Evolutionary conservation across 306 rosid genomes (phyloP).

Genomic region (Vachellia pachyceras): DNA sequence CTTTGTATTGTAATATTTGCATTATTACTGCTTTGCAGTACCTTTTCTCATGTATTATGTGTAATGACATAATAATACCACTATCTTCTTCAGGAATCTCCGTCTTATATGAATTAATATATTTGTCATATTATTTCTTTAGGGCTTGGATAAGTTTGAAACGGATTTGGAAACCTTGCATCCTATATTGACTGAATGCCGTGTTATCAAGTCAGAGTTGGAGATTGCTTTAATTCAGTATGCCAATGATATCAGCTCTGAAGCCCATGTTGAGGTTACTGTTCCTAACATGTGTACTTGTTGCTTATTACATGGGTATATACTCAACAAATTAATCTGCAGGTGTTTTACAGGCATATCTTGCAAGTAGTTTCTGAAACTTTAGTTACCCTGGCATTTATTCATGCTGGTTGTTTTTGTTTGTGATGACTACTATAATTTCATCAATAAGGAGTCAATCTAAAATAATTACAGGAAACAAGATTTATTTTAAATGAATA

Average conservation of each 20-base stretch:
- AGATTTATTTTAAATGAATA: background rate
- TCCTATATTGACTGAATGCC: slow-evolving; percentile 89
- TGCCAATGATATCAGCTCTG: slow-evolving; percentile 94
- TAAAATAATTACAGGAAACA: background rate
- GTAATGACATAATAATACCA: background rate
- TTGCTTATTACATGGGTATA: slow-evolving; percentile 12
- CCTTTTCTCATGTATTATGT: slow-evolving; percentile 1
- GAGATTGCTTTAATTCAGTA: slow-evolving; percentile 84
- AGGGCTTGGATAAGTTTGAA: slow-evolving; percentile 77
- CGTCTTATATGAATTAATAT: slow-evolving; percentile 12
- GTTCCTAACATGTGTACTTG: slow-evolving; percentile 9
- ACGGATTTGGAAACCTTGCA: slow-evolving; percentile 73
- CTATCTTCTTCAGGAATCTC: slow-evolving; percentile 10
- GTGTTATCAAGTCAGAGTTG: slow-evolving; percentile 82
- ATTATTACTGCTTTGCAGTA: slow-evolving; percentile 11
- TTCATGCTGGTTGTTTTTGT: background rate
- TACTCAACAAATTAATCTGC: slow-evolving; percentile 21
- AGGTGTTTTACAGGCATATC: slow-evolving; percentile 23
- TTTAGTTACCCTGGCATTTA: background rate
- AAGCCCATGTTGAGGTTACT: slow-evolving; percentile 88
- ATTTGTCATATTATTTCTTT: slow-evolving; percentile 32
- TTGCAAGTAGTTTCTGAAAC: background rate
- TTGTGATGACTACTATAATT: background rate
- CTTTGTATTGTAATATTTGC: background rate
- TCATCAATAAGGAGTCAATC: slow-evolving; percentile 4